Evolutionary conservation across 2,329 filamentous ascomycete genomes (phyloP), one percentile per base, ranked within the genome.

Genomic region (Drechmeria coniospora): DNA sequence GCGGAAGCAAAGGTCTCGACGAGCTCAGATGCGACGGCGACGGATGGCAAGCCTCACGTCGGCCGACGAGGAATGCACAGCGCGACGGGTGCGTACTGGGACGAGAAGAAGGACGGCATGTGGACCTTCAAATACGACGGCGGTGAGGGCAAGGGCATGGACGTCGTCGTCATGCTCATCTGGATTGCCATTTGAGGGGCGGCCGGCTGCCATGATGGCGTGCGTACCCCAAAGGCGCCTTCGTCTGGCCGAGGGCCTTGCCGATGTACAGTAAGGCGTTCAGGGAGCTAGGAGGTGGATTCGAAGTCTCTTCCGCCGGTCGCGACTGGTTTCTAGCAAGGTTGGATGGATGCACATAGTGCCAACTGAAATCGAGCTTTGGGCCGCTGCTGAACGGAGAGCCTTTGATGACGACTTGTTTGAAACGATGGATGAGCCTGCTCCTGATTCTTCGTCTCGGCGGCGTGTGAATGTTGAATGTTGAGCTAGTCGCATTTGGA

Each of bases 21-120:
- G 28, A 68, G 66, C 47, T 61, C 64, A 37, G 54, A 58, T 30
- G 51, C 62, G 17, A 65, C 61, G 15, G 65, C 66, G 35, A 76
- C 71, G 16, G 65, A 72, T 35, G 70, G 68, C 38, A 75, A 74
- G 57, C 65, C 68, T n/a, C 71, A 77, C 49, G 78, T 79, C 31
- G 87, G 84, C 31, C 74, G 86, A 39, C 73, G 87, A 39, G 90
- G 90, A 38, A 90, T 90, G 81, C 81, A 90, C 61, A 79, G 73
- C 51, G 80, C 81, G 14, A 80, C 78, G 24, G 81, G 80, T 26
- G 82, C 80, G 19, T 90, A 79, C 64, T 90, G 81, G 81, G 83
- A 90, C 54, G 80, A 84, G 58, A 81, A 84, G 61, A 82, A 78
- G 55, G 80, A 90, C 47, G 81, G 81, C 41, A 86, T 86, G 69